phyloP scores from a whole-genome alignment of 2,329 filamentous ascomycete genomes.

The Cryphonectria japonica region DNA sequence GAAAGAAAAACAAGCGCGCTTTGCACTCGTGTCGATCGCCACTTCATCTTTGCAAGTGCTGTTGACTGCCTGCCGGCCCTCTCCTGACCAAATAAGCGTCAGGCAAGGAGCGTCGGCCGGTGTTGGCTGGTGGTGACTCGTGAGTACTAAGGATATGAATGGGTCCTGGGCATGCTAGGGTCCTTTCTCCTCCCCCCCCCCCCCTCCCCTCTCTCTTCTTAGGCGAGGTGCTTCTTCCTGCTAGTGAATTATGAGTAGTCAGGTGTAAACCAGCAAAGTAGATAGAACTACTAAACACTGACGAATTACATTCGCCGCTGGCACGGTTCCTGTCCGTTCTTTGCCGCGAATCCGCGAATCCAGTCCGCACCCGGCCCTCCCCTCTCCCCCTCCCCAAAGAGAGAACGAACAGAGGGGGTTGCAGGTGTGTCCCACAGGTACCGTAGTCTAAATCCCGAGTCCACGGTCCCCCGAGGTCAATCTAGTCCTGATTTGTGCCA shows the following conservation, averaged over 20 bases:
- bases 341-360: not conserved
- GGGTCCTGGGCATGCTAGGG: too few species aligned
- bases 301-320: slow-evolving; percentile 7
- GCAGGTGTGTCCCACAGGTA: slow-evolving; percentile 8
- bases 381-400: not conserved
- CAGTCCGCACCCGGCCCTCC: not conserved
- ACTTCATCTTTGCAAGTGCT: not conserved
- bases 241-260: not conserved
- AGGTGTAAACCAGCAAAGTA: not conserved
- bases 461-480: slow-evolving; percentile 24
- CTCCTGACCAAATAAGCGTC: too few species aligned
- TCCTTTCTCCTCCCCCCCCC: too few species aligned
- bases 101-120: too few species aligned
- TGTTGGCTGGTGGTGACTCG: too few species aligned
- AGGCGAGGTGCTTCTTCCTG: too few species aligned
- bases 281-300: too few species aligned
- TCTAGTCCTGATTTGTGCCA: slow-evolving; percentile 20
- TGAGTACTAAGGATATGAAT: too few species aligned
- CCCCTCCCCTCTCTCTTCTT: too few species aligned
- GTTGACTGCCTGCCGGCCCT: too few species aligned
- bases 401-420: not conserved
- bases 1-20: not conserved
- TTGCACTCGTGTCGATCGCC: not conserved
- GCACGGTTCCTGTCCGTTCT: slow-evolving; percentile 16
- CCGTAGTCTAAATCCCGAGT: slow-evolving; percentile 28